These are phyloP conservation scores for Besnoitia besnoiti DNA, from an alignment of 169 alveolate species.

Conservation along the genomic window DNA sequence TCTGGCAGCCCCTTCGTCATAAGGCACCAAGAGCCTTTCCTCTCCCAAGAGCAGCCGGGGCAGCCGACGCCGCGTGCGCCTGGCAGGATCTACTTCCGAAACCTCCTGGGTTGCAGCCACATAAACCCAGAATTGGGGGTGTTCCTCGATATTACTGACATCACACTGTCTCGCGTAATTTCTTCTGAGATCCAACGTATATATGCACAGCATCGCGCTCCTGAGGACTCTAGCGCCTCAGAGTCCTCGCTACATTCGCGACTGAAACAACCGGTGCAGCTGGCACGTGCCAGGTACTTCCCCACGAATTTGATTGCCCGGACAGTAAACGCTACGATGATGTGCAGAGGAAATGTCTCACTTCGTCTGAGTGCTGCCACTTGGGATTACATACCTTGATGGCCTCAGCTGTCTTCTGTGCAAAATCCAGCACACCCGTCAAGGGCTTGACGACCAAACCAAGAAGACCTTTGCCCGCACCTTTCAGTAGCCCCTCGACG, in stretches of 20 bases:
- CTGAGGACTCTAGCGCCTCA: too few species aligned
- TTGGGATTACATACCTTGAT: conserved; percentile 68
- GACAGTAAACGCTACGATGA: too few species aligned
- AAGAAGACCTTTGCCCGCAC: conserved; percentile 76
- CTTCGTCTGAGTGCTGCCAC: too few species aligned
- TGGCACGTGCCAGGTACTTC: too few species aligned
- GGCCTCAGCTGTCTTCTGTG: conserved; percentile 79
- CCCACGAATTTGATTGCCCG: too few species aligned
- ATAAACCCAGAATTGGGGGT: background rate
- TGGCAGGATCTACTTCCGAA: conserved; percentile 60
- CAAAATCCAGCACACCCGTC: conserved; percentile 79
- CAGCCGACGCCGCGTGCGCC: conserved; percentile 65
- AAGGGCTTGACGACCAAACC: conserved; percentile 78
- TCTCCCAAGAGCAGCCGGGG: conserved; percentile 67
- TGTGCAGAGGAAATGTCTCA: too few species aligned
- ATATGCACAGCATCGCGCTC: too few species aligned
- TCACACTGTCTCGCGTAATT: too few species aligned
- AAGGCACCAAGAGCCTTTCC: conserved; percentile 61
- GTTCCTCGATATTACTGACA: background rate
- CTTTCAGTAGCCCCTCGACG: conserved; percentile 73
- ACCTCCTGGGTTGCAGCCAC: conserved; percentile 45
- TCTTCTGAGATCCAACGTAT: too few species aligned
- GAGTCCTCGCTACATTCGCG: too few species aligned
- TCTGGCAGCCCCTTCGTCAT: conserved; percentile 61
- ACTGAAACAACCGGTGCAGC: too few species aligned